Evolutionary conservation across 768 basidiomycete species (phyloP), one percentile per base, ranked within the genome.

Genomic region (Kwoniella botswanensis): DNA sequence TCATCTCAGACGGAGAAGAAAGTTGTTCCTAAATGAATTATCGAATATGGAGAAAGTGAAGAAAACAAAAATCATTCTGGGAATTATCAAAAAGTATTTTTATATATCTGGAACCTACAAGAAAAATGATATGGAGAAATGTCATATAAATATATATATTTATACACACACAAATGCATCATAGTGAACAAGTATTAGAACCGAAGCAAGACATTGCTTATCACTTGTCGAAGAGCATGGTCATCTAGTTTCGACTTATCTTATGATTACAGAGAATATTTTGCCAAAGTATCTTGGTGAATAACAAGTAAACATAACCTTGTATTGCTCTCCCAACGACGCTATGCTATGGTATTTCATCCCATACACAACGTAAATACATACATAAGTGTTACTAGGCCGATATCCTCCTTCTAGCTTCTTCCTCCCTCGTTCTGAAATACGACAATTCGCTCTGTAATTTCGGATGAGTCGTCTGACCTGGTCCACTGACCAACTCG

Each of bases 341-440:
- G 35, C 4, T 35, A 35, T 35, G 35, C 35, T 7, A 35, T 35
- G 7, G 0, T 35, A 7, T 7, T 17, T 17, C 15, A 50, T 50
- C 46, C 15, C 15, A 26, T 35, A 5, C 26, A 43, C 22, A 10
- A 22, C 17, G 42, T 29, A 7, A 7, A 35, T 35, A 35, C 1
- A 35, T 35, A 35, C 35, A 35, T 35, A 6, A 9, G 35, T 35
- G 0, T 7, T 35, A 35, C 26, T 68, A 73, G 2, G 61, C 71
- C 1, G 74, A 46, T 21, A 84, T 85, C 63, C 86, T 78, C 44
- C 86, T 77, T 42, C 87, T 82, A 21, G 92, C 89, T 75, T 92
- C 90, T 79, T 94, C 94, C 77, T 94, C 92, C 67, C 91, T 86
- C 74, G 93, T 89, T 3, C 91, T 88, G 92, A 94, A 97, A 82